These are phyloP conservation scores for Ophiostoma sp. DNA, from an alignment of 2,329 filamentous ascomycete species.

Conservation along the genomic window DNA sequence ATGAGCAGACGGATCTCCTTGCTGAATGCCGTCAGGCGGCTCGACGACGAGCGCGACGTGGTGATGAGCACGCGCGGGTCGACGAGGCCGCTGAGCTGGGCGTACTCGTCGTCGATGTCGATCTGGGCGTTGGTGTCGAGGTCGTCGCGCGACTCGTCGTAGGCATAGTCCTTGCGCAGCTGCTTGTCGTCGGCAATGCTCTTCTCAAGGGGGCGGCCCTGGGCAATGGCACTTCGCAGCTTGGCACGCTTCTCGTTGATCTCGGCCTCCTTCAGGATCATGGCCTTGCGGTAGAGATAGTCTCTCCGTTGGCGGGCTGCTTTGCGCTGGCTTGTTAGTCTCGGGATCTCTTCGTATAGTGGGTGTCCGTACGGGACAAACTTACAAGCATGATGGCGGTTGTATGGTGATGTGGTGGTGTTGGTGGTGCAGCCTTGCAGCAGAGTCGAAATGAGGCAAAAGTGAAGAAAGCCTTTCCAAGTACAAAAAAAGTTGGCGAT, in stretches of 20 bases:
- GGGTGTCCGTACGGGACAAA: background rate
- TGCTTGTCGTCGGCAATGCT: slow-evolving; percentile 79
- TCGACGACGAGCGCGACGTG: slow-evolving; percentile 82
- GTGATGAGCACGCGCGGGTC: slow-evolving; percentile 77
- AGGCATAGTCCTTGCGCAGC: slow-evolving; percentile 83
- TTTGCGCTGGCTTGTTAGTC: slow-evolving; percentile 46
- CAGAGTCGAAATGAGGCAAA: background rate
- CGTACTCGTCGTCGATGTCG: slow-evolving; percentile 84
- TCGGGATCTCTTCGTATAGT: background rate
- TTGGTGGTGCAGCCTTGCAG: background rate
- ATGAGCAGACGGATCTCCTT: slow-evolving; percentile 74
- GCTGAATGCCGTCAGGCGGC: slow-evolving; percentile 78
- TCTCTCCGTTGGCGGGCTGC: slow-evolving; percentile 75
- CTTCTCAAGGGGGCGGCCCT: slow-evolving; percentile 78
- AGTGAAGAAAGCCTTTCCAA: background rate
- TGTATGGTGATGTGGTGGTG: slow-evolving; percentile 7
- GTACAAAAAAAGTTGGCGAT: slow-evolving; percentile 19
- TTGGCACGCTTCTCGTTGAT: slow-evolving; percentile 88
- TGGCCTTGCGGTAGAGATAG: slow-evolving; percentile 84
- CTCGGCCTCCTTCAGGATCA: slow-evolving; percentile 84
- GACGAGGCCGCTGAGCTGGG: slow-evolving; percentile 80
- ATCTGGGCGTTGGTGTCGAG: slow-evolving; percentile 62
- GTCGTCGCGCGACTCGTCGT: slow-evolving; percentile 76
- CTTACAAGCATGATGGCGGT: slow-evolving; percentile 27
- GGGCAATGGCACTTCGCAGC: slow-evolving; percentile 78